Evolutionary conservation across 345 rosid species (phyloP).

Genomic region (Eucalyptus erythrocorys): DNA sequence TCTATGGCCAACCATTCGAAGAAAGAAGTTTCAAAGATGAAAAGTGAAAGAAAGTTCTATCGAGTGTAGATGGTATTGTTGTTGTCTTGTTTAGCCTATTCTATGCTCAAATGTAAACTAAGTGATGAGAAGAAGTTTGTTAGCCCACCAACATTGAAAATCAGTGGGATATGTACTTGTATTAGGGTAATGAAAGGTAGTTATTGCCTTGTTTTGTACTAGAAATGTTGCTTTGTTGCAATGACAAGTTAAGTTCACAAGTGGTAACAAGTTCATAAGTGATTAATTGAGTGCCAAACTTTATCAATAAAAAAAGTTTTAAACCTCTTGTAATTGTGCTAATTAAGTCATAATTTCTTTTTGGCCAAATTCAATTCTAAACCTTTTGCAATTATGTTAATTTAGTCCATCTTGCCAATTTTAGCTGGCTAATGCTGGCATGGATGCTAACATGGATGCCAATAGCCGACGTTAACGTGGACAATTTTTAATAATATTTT

Average conservation of each 20-base stretch:
- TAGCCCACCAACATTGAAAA: not conserved
- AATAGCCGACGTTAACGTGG: rapidly evolving
- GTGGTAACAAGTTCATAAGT: too few species aligned
- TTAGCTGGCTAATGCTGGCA: too few species aligned
- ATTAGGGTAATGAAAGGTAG: not conserved
- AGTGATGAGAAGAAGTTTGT: not conserved
- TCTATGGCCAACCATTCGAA: not conserved
- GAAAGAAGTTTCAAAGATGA: not conserved
- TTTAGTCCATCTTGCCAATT: too few species aligned
- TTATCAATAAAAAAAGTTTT: too few species aligned
- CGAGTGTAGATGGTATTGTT: not conserved
- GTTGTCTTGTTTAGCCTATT: not conserved
- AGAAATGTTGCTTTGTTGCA: not conserved
- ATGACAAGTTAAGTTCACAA: too few species aligned
- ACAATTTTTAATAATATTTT: too few species aligned
- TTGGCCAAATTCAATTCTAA: too few species aligned
- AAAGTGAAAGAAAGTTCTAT: not conserved
- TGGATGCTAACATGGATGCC: too few species aligned
- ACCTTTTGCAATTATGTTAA: too few species aligned
- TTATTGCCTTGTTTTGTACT: not conserved
- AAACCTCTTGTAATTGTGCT: too few species aligned
- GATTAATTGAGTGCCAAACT: too few species aligned
- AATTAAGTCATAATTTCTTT: too few species aligned
- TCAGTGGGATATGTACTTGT: not conserved
- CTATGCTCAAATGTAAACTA: not conserved